Conservation (phyloP, 2,329 filamentous ascomycete species). For the Aspergillus sp. region DNA sequence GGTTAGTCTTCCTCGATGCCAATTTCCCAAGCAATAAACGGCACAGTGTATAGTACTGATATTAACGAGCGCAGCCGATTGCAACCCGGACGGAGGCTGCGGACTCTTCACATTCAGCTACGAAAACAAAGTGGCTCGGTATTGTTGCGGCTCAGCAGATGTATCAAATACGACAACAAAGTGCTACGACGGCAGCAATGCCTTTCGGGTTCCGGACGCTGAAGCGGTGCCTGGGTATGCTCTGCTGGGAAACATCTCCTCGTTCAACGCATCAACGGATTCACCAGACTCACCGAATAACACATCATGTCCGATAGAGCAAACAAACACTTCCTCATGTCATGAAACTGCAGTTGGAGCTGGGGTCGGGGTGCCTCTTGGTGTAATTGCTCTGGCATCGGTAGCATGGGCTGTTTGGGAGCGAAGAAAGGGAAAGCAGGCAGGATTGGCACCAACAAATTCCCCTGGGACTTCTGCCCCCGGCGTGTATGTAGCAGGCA, state of each 20-base stretch:
- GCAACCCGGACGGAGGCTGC: conserved; percentile 14
- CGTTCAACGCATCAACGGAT: background rate
- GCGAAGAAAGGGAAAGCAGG: background rate
- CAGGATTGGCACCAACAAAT: background rate
- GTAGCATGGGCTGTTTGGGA: conserved; percentile 31
- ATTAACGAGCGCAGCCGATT: conserved; percentile 9
- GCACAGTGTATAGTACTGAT: too few species aligned
- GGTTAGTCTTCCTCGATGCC: conserved; percentile 10
- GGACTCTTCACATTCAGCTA: conserved; percentile 23
- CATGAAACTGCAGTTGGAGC: conserved; percentile 27
- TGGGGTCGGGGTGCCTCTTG: conserved; percentile 31
- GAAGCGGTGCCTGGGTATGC: conserved; percentile 22
- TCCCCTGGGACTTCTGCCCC: too few species aligned
- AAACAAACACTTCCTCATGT: background rate
- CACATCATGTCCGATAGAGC: too few species aligned
- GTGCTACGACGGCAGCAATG: conserved; percentile 23
- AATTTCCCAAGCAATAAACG: too few species aligned
- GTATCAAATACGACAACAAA: conserved; percentile 6
- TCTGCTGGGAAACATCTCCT: conserved; percentile 20
- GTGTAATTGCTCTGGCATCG: conserved; percentile 29
- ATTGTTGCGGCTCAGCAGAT: conserved; percentile 28
- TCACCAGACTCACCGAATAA: background rate
- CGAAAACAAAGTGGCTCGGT: conserved; percentile 13
- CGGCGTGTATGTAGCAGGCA: too few species aligned
- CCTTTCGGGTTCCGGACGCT: conserved; percentile 25